Evolutionary conservation across 2,329 filamentous ascomycete genomes (phyloP).

Genomic region (Aspergillus arachidicola): DNA sequence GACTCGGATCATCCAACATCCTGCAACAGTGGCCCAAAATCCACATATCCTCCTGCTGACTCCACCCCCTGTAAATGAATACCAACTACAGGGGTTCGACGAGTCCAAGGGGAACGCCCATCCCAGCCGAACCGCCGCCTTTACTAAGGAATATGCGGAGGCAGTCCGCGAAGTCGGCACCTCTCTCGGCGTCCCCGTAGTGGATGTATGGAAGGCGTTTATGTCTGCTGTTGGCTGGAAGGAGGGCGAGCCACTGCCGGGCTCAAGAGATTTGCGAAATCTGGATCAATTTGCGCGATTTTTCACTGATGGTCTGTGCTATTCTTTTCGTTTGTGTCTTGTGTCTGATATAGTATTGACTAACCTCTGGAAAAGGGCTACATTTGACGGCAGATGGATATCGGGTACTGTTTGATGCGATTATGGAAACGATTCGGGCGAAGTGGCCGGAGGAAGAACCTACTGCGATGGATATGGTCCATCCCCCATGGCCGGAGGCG

Average conservation of each 20-base stretch:
- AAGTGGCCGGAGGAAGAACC: conserved; percentile 60
- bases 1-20: conserved; percentile 70
- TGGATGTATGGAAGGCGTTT: conserved; percentile 80
- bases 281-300: conserved; percentile 58
- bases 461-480: conserved; percentile 53
- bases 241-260: conserved; percentile 52
- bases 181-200: conserved; percentile 60
- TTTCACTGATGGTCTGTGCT: conserved; percentile 58
- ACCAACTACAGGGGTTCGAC: conserved; percentile 59
- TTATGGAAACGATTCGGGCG: conserved; percentile 54
- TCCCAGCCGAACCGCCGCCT: conserved; percentile 61
- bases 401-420: conserved; percentile 55
- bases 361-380: conserved; percentile 45
- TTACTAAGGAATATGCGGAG: conserved; percentile 65
- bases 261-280: conserved; percentile 60
- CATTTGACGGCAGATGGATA: conserved; percentile 63
- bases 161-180: conserved; percentile 66
- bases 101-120: conserved; percentile 50
- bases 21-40: conserved; percentile 67
- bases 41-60: conserved; percentile 75
- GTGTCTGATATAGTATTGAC: background rate
- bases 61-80: conserved; percentile 81
- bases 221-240: conserved; percentile 66
- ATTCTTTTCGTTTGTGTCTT: background rate
- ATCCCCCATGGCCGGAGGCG: conserved; percentile 56